A percentile compares a stretch with the other conserved stretches of the same genome.
Evolutionary conservation across 768 basidiomycete species (phyloP).

Genomic region (Termitomyces sp.): DNA sequence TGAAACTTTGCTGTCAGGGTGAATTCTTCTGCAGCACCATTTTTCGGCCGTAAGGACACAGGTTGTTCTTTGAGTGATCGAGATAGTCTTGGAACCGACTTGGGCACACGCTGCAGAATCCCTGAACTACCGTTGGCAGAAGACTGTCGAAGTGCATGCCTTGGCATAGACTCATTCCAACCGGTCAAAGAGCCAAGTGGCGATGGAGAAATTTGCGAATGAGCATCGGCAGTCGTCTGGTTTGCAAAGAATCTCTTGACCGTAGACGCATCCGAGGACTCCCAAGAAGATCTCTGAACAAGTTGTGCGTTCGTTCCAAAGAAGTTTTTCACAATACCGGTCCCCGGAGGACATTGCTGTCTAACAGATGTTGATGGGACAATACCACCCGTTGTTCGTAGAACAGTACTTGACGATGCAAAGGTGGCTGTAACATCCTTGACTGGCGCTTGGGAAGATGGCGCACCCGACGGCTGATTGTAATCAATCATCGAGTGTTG

Average conservation of each 20-base stretch:
- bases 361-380: neutral
- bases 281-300: neutral
- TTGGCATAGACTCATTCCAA: neutral
- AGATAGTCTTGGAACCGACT: neutral
- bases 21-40: neutral
- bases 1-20: conserved; percentile 1
- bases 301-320: neutral
- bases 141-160: neutral
- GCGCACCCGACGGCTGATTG: neutral
- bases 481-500: conserved; percentile 13
- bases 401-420: conserved; percentile 4
- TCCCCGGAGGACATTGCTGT: neutral
- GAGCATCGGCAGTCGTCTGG: neutral
- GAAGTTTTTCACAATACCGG: neutral
- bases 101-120: neutral
- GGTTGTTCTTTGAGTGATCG: neutral
- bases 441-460: conserved; percentile 7
- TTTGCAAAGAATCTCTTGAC: neutral
- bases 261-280: neutral
- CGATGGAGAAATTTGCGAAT: neutral
- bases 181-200: neutral
- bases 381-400: neutral
- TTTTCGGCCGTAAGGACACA: neutral
- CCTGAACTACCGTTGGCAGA: neutral
- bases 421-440: neutral